A percentile compares a stretch with the other conserved stretches of the same genome.
Evolutionary conservation across 2,329 filamentous ascomycete species (phyloP).

Genomic region (Epichloe gansuensis): DNA sequence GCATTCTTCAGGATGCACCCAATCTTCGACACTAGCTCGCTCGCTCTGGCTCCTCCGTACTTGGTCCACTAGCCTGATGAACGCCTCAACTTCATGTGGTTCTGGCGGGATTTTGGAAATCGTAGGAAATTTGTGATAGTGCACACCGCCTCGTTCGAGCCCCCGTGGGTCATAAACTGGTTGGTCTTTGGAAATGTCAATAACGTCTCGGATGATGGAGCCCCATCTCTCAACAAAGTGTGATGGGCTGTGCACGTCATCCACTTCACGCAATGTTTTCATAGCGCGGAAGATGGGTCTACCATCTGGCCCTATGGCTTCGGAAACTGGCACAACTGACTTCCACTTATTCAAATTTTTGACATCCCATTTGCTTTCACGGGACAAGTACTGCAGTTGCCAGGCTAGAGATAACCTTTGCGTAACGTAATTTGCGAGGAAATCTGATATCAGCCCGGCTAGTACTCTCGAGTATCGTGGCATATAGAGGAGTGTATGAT

Average conservation of each 20-base stretch:
- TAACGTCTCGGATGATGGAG: conserved; percentile 56
- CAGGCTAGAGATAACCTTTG: conserved; percentile 70
- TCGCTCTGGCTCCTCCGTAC: conserved; percentile 41
- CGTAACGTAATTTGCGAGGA: conserved; percentile 64
- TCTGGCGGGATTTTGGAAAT: conserved; percentile 80
- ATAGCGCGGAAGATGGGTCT: conserved; percentile 67
- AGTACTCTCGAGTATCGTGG: conserved; percentile 63
- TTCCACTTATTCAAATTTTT: conserved; percentile 94
- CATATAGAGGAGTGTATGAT: conserved; percentile 75
- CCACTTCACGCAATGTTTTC: conserved; percentile 86
- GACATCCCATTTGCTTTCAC: conserved; percentile 93
- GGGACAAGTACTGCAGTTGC: conserved; percentile 82
- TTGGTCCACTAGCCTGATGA: conserved; percentile 45
- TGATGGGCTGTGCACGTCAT: conserved; percentile 66
- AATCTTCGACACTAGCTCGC: conserved; percentile 25
- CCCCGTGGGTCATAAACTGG: conserved; percentile 76
- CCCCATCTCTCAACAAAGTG: conserved; percentile 60
- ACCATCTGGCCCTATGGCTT: conserved; percentile 48
- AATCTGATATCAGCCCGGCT: conserved; percentile 71
- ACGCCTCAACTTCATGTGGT: conserved; percentile 38
- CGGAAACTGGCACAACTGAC: conserved; percentile 63
- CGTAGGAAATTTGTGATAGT: conserved; percentile 79
- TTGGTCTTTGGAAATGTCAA: conserved; percentile 85
- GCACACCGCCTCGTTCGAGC: conserved; percentile 53
- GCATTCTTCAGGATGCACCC: conserved; percentile 23